Evolutionary conservation across 306 rosid genomes (phyloP).

Genomic region (Gynostemma pentaphyllum): DNA sequence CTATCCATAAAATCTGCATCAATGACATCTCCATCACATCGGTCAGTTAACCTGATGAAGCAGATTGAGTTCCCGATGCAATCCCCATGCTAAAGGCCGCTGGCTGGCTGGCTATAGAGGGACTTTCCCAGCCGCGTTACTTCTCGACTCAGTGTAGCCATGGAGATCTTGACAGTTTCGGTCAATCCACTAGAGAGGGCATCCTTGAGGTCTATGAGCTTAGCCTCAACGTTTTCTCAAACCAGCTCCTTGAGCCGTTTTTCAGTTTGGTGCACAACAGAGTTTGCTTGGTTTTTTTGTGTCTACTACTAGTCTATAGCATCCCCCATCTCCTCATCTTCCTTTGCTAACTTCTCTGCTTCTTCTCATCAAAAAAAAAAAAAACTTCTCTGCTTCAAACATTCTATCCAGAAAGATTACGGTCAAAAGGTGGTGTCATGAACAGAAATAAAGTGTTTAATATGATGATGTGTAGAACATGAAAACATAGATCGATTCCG

Average conservation of each 20-base stretch:
- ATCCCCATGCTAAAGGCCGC: constrained; percentile 41
- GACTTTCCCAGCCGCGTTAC: constrained; percentile 68
- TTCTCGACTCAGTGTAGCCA: constrained; percentile 61
- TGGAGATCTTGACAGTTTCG: constrained; percentile 45
- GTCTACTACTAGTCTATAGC: constrained; percentile 65
- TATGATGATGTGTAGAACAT: background rate
- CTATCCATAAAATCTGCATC: constrained; percentile 40
- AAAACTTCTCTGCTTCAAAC: constrained; percentile 75
- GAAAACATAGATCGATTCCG: constrained; percentile 22
- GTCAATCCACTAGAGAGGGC: constrained; percentile 49
- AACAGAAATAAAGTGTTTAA: background rate
- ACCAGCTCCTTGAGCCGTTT: constrained; percentile 67
- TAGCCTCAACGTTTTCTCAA: constrained; percentile 61
- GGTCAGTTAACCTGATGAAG: constrained; percentile 40
- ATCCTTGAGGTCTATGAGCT: constrained; percentile 55
- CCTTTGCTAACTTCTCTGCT: constrained; percentile 66
- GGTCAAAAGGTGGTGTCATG: background rate
- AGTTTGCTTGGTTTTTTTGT: constrained; percentile 74
- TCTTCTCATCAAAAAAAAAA: too few species aligned
- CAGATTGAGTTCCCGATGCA: constrained; percentile 42
- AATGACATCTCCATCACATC: constrained; percentile 43
- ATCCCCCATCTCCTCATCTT: constrained; percentile 80
- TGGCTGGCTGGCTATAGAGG: constrained; percentile 64
- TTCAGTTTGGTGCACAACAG: constrained; percentile 69
- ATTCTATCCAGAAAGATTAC: constrained; percentile 42